These are phyloP conservation scores for Neurospora sp. DNA, from an alignment of 495 filamentous ascomycete genomes.

Conservation along the genomic window DNA sequence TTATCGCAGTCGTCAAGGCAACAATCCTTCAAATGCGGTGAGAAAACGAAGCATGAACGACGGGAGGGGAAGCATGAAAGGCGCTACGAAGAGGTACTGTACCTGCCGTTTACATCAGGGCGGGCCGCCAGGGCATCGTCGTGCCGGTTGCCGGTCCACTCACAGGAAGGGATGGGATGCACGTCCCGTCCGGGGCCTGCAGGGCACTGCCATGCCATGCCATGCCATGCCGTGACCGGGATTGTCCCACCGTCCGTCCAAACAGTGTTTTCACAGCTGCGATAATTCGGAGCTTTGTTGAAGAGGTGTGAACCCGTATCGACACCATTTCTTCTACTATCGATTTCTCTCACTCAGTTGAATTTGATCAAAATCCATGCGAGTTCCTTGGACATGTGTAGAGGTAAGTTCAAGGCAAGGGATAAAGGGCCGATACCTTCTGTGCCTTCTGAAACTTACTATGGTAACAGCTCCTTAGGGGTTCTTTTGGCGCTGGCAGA, in stretches of 20 bases:
- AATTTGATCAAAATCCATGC: too few relatives aligned
- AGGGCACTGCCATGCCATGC: background rate
- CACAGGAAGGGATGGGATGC: background rate
- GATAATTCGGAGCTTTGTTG: background rate
- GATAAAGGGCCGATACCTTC: background rate
- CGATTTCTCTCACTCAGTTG: too few relatives aligned
- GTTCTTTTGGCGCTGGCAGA: background rate
- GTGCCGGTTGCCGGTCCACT: background rate
- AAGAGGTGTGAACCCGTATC: background rate
- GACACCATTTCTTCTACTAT: too few relatives aligned
- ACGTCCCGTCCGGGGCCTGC: background rate
- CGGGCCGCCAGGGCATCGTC: background rate
- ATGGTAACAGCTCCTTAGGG: background rate
- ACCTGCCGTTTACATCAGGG: background rate
- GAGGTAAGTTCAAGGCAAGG: background rate
- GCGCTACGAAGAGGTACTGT: background rate
- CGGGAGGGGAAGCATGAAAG: background rate
- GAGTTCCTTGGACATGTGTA: too few relatives aligned
- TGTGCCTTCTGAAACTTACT: background rate
- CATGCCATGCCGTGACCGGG: background rate
- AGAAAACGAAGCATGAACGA: background rate
- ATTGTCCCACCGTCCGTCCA: background rate
- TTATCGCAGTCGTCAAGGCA: background rate
- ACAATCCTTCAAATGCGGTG: background rate
- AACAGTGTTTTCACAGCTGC: background rate